Conservation (phyloP, 768 basidiomycete genomes). For the Psilocybe cyanescens region DNA sequence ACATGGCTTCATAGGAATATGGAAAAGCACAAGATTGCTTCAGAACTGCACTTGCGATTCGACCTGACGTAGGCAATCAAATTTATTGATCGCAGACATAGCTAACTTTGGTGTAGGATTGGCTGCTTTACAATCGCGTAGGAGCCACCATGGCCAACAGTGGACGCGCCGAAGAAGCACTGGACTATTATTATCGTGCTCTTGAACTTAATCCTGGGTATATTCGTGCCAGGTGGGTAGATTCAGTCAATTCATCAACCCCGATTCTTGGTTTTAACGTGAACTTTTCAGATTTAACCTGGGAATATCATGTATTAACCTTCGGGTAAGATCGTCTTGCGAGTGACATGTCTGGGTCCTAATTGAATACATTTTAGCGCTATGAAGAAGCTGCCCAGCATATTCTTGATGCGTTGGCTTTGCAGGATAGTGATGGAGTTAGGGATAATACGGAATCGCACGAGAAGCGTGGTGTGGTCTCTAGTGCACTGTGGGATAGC, state of each 20-base stretch:
- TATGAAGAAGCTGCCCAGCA: conserved; percentile 88
- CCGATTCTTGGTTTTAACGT: conserved; percentile 6
- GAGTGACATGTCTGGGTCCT: conserved; percentile 8
- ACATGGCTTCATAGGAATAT: conserved; percentile 67
- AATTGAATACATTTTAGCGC: conserved; percentile 46
- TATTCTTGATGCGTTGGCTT: conserved; percentile 84
- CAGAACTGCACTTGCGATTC: conserved; percentile 79
- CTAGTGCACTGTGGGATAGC: conserved; percentile 85
- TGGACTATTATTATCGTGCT: conserved; percentile 85
- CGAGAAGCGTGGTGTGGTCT: conserved; percentile 71
- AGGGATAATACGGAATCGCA: conserved; percentile 45
- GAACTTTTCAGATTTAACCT: conserved; percentile 75
- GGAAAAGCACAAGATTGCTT: conserved; percentile 95
- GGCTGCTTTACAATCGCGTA: conserved; percentile 90
- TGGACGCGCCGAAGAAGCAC: conserved; percentile 77
- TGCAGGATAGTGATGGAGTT: conserved; percentile 88
- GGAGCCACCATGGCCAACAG: conserved; percentile 95
- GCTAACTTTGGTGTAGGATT: conserved; percentile 60
- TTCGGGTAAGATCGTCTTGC: conserved; percentile 56
- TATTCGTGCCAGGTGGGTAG: conserved; percentile 78
- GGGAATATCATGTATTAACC: conserved; percentile 90
- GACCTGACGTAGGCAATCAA: conserved; percentile 71
- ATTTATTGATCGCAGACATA: conserved; percentile 3
- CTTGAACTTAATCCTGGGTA: conserved; percentile 88
- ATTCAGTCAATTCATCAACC: conserved; percentile 2